phyloP scores from a whole-genome alignment of 2,329 filamentous ascomycete genomes.

The Xylaria sp. region DNA sequence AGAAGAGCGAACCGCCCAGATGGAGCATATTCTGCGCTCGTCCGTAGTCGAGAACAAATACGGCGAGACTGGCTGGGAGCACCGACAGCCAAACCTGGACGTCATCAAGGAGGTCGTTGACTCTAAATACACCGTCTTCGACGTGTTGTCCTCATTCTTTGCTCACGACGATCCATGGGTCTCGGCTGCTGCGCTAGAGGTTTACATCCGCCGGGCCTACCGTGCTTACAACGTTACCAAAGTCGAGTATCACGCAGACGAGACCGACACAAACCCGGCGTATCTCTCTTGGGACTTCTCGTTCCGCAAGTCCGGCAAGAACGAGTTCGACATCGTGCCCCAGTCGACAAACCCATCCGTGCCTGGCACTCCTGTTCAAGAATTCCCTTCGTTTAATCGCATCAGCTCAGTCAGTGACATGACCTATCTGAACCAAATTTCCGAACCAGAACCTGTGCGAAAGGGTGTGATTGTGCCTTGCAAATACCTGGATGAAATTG shows the following conservation, averaged over 20 bases:
- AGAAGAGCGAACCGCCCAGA: slow-evolving; percentile 92
- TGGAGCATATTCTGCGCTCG: slow-evolving; percentile 98
- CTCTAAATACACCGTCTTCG: slow-evolving; percentile 98
- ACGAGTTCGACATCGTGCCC: slow-evolving; percentile 85
- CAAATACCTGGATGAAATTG: slow-evolving; percentile 91
- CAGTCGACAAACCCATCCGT: slow-evolving; percentile 84
- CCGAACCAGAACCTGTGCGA: slow-evolving; percentile 79
- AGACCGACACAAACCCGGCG: slow-evolving; percentile 67
- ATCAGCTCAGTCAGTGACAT: slow-evolving; percentile 97
- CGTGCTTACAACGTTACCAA: slow-evolving; percentile 92
- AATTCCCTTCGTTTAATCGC: slow-evolving; percentile 73
- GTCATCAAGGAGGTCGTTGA: slow-evolving; percentile 98
- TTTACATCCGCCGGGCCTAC: slow-evolving; percentile 96
- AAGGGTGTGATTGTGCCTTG: slow-evolving; percentile 96
- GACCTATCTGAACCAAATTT: slow-evolving; percentile 82
- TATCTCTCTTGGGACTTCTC: slow-evolving; percentile 97
- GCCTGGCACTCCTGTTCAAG: slow-evolving; percentile 76
- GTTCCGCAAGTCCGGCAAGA: slow-evolving; percentile 90
- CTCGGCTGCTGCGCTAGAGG: slow-evolving; percentile 89
- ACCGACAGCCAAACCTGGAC: slow-evolving; percentile 89
- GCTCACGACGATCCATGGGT: slow-evolving; percentile 95
- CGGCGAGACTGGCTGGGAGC: slow-evolving; percentile 95
- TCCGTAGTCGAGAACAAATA: slow-evolving; percentile 97
- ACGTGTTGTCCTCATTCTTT: slow-evolving; percentile 95
- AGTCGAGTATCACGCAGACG: slow-evolving; percentile 87